These are phyloP conservation scores for Kondoa subrosea DNA, from an alignment of 768 basidiomycete genomes.

Conservation along the genomic window DNA sequence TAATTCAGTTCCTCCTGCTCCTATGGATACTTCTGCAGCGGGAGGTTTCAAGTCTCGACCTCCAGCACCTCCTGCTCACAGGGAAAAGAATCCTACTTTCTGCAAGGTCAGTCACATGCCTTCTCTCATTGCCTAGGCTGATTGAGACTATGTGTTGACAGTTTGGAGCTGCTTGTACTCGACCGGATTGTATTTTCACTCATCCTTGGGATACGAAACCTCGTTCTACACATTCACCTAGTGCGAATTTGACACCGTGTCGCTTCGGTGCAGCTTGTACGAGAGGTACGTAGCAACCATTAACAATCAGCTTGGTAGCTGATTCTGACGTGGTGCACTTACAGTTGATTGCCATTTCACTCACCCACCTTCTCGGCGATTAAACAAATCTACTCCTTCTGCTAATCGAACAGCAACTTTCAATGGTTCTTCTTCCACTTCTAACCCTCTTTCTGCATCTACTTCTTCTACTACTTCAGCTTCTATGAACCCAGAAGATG, in stretches of 20 bases:
- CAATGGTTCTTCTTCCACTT: no score
- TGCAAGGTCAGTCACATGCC: slow-evolving; percentile 22
- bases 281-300: slow-evolving; percentile 34
- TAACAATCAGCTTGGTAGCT: not conserved
- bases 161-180: slow-evolving; percentile 55
- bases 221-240: not conserved
- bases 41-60: slow-evolving; percentile 5
- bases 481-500: not conserved
- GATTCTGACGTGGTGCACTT: not conserved
- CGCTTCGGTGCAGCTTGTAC: slow-evolving; percentile 75
- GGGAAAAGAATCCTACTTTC: slow-evolving; percentile 21
- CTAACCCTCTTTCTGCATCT: not conserved
- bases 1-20: slow-evolving; percentile 18
- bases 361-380: slow-evolving; percentile 48
- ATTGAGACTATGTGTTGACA: slow-evolving; percentile 24
- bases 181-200: slow-evolving; percentile 48
- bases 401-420: not conserved
- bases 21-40: slow-evolving; percentile 19
- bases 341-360: slow-evolving; percentile 64
- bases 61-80: slow-evolving; percentile 36
- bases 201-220: slow-evolving; percentile 39
- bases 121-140: not conserved
- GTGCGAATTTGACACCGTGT: slow-evolving; percentile 39
- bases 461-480: not conserved
- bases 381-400: not conserved